A percentile compares a stretch with the other conserved stretches of the same genome.
These are phyloP conservation scores for Penstemon davidsonii DNA, from an alignment of 257 asterid species.

Conservation along the genomic window DNA sequence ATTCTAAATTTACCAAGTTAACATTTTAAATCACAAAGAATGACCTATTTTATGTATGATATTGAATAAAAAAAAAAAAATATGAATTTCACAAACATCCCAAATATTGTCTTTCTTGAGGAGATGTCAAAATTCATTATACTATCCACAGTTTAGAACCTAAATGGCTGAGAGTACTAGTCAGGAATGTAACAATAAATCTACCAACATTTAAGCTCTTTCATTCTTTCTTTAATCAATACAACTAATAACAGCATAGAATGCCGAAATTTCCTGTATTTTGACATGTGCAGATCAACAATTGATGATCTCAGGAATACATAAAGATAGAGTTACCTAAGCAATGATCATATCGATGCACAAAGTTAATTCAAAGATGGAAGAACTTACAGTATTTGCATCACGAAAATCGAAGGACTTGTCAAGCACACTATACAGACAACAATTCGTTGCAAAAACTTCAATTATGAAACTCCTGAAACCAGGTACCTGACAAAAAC, in stretches of 20 bases:
- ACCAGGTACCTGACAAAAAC: slow-evolving; percentile 80
- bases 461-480: slow-evolving; percentile 74
- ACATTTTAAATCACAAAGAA: not conserved
- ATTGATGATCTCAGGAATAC: not conserved
- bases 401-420: slow-evolving; percentile 87
- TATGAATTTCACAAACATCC: not conserved
- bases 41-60: not conserved
- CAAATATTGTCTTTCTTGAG: not conserved
- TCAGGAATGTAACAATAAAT: not conserved
- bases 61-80: not conserved
- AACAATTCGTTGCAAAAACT: slow-evolving; percentile 78
- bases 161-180: not conserved
- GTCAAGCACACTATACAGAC: slow-evolving; percentile 90
- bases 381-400: slow-evolving; percentile 85
- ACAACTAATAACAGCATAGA: not conserved
- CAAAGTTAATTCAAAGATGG: not conserved
- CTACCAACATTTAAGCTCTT: not conserved
- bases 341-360: not conserved
- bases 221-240: not conserved
- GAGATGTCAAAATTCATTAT: too few relatives aligned
- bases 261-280: not conserved
- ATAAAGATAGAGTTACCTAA: not conserved
- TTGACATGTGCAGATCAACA: not conserved
- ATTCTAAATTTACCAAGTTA: not conserved
- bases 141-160: not conserved